Evolutionary conservation across 345 rosid genomes (phyloP).

Genomic region (Combretum micranthum): DNA sequence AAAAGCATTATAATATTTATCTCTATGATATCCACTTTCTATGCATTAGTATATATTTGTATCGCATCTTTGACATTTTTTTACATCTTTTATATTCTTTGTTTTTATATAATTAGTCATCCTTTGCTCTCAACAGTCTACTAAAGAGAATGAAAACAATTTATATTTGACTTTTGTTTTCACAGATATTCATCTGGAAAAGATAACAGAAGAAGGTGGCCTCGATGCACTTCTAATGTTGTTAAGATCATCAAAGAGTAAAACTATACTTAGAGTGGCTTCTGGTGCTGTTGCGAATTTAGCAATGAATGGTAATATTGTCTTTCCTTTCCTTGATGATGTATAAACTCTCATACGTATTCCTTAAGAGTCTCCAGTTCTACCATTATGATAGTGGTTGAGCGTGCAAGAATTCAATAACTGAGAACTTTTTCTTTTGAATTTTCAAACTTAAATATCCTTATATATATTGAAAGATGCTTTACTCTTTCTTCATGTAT

Average conservation of each 20-base stretch:
- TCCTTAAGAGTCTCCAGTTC: not conserved
- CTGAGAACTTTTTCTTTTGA: not conserved
- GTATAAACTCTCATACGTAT: not conserved
- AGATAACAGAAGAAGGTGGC: slow-evolving; percentile 93
- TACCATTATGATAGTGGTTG: no score
- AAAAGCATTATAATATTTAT: no score
- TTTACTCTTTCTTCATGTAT: no score
- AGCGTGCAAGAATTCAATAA: not conserved
- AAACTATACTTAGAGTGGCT: slow-evolving; percentile 89
- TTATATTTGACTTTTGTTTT: not conserved
- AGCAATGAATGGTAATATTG: slow-evolving; percentile 80
- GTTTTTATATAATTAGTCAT: no score
- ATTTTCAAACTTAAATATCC: no score
- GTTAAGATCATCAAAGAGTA: slow-evolving; percentile 54
- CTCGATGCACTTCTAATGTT: slow-evolving; percentile 74
- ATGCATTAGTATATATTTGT: no score
- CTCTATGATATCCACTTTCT: no score
- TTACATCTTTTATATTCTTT: no score
- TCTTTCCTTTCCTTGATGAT: not conserved
- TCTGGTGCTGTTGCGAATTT: slow-evolving; percentile 95
- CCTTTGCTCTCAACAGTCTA: no score
- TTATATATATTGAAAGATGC: no score
- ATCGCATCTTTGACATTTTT: no score
- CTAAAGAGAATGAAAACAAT: not conserved
- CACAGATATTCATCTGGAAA: slow-evolving; percentile 74